Evolutionary conservation across 495 filamentous ascomycete genomes (phyloP), one percentile per base, ranked within the genome.

Genomic region (Penicillium longicatenatum): DNA sequence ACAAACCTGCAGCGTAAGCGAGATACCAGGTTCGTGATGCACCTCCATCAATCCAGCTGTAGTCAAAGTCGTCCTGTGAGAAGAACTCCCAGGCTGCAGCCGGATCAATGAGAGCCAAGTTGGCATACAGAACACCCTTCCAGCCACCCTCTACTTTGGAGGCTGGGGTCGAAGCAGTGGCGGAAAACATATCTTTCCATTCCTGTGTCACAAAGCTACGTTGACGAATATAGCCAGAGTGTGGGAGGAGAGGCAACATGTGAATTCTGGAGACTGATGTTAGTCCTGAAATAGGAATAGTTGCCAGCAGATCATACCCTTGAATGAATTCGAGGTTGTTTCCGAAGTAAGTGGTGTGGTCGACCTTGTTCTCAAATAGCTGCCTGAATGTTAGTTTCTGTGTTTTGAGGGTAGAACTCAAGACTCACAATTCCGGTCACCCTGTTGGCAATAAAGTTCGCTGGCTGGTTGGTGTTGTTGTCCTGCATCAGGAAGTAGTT

Each of bases 341-440:
- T 10, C 93, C 92, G 65, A 98, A 98, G 75, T 94, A 98, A 2
- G 94, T 98, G 9, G 88, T 89, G 70, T 97, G 94, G 69, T 98
- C 90, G 44, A 93, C 82, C 72, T 98, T 98, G 72, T 97, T 98
- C 71, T 98, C 94, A 67, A 97, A 98, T 7, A 98, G 70, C 82
- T 84, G 52, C n/a, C 10, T 39, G 19, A 4, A 19, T 20, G 48
- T 70, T 55, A 72, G 61, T 37, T 57, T 17, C n/a, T 12, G 10
- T 17, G 10, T 39, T 14, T 16, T 31, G 6, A 50, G 22, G 48
- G n/a, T 19, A 44, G 17, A 9, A 29, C 49, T 6, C 11, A 30
- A 22, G 2, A 75, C 79, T 72, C 68, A 83, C 80, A 67, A 98
- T 97, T 14, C 94, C 95, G 6, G 91, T 87, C 14, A 90, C 94